Evolutionary conservation across 176 grass and related monocot genomes (phyloP), one percentile per base, ranked within the genome.

Genomic region (Coix lacrymajobi): DNA sequence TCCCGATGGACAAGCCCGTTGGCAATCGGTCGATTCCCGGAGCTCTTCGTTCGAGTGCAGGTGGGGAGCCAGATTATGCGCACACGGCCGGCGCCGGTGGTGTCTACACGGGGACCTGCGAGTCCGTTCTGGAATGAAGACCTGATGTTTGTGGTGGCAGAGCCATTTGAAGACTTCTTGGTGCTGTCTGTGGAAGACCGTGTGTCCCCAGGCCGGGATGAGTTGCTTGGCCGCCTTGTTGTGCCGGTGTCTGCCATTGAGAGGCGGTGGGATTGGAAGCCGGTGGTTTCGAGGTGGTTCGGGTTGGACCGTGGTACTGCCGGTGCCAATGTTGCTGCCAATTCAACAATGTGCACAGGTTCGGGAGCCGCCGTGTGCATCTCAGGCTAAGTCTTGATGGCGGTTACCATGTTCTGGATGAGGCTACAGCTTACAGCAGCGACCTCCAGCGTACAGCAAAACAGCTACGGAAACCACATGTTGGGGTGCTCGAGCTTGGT

Each of bases 51-150:
- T 30, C 87, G 89, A 5, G 95, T 86, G 13, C 92, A 94, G 81
- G 90, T 97, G 7, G 95, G 92, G 58, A 87, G 64, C 66, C 90
- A 92, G 57, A 82, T 91, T 48, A 69, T 92, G 70, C 95, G 90
- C n/a, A 94, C 95, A 58, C 78, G 88, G 13, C 44, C 89, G 0
- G 81, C 90, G 0, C 85, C 80, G 28, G 33, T 85, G 34, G 76
- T 66, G 64, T n/a, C 86, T 2, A 88, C 86, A 41, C 63, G 92
- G 36, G 86, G 86, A 2, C 92, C 90, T 2, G 82, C 92, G 1
- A 97, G 80, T 62, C 94, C 94, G 0, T 51, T 90, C 82, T 97
- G 95, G 95, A 92, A 91, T n/a, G 95, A 97, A 75, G 92, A 97
- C 83, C 86, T 97, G 46, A 66, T 97, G 85, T 97, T 94, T 57